Conservation (phyloP, 2,329 filamentous ascomycete species). For the Colletotrichum paranaense region DNA sequence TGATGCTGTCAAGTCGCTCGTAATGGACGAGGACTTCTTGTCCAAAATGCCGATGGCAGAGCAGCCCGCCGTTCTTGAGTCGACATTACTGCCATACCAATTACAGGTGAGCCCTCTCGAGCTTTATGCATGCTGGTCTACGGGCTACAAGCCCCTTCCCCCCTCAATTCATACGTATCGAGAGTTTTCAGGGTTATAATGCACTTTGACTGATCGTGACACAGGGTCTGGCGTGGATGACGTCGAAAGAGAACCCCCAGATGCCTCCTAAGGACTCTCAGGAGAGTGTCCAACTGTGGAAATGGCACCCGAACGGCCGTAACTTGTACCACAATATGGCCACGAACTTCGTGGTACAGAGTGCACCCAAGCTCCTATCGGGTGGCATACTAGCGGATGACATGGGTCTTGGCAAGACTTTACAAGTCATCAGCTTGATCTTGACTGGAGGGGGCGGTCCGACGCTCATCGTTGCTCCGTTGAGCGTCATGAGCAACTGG, state of each 20-base stretch:
- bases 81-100: constrained; percentile 83
- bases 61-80: constrained; percentile 73
- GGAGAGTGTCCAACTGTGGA: constrained; percentile 82
- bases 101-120: constrained; percentile 57
- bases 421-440: constrained; percentile 86
- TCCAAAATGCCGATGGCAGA: constrained; percentile 77
- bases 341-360: constrained; percentile 72
- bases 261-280: constrained; percentile 69
- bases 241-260: constrained; percentile 77
- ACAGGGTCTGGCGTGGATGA: constrained; percentile 85
- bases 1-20: constrained; percentile 76
- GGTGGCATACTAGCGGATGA: constrained; percentile 92
- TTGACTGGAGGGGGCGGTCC: constrained; percentile 66
- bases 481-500: constrained; percentile 94
- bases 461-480: constrained; percentile 84
- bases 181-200: neutral
- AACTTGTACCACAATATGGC: constrained; percentile 72
- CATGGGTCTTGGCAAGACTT: constrained; percentile 92
- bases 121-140: neutral
- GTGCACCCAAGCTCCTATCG: constrained; percentile 73
- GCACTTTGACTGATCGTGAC: constrained; percentile 1
- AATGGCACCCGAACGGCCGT: constrained; percentile 55
- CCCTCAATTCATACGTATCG: no score
- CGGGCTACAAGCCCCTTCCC: neutral
- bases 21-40: constrained; percentile 76